Evolutionary conservation across 768 basidiomycete species (phyloP).

Genomic region (Cubamyces lactineus): DNA sequence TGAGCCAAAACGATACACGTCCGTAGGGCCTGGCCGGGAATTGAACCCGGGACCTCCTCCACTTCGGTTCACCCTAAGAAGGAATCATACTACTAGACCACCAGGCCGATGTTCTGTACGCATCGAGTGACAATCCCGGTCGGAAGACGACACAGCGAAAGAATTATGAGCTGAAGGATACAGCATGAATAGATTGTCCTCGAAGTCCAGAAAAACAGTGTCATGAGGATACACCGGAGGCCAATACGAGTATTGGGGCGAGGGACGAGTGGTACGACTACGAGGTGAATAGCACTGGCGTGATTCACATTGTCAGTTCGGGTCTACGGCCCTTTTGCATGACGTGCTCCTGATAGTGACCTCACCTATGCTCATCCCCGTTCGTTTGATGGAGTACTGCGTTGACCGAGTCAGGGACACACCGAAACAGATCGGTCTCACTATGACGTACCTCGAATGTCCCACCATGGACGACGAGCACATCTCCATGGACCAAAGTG

Average conservation of each 20-base stretch:
- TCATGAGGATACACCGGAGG: no score
- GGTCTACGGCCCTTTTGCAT: no score
- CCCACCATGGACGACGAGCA: constrained; percentile 41
- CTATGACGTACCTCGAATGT: constrained; percentile 45
- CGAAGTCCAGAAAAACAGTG: no score
- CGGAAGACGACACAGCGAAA: no score
- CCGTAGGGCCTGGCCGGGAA: constrained; percentile 57
- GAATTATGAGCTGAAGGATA: no score
- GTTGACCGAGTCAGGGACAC: not conserved
- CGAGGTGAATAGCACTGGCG: no score
- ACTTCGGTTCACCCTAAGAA: constrained; percentile 50
- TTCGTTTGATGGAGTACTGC: constrained; percentile 29
- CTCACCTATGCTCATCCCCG: constrained; percentile 33
- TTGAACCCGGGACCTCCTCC: constrained; percentile 90
- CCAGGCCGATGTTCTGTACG: constrained; percentile 42
- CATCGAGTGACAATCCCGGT: not conserved
- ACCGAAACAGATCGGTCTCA: constrained; percentile 13
- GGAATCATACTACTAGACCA: constrained; percentile 69
- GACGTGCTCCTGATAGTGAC: no score
- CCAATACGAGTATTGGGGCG: no score
- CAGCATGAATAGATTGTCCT: no score
- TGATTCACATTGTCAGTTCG: no score
- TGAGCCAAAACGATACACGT: no score
- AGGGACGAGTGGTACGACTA: no score
- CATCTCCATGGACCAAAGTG: constrained; percentile 46